Evolutionary conservation across 768 basidiomycete species (phyloP), one percentile per base, ranked within the genome.

Genomic region (Royoungia palumana): DNA sequence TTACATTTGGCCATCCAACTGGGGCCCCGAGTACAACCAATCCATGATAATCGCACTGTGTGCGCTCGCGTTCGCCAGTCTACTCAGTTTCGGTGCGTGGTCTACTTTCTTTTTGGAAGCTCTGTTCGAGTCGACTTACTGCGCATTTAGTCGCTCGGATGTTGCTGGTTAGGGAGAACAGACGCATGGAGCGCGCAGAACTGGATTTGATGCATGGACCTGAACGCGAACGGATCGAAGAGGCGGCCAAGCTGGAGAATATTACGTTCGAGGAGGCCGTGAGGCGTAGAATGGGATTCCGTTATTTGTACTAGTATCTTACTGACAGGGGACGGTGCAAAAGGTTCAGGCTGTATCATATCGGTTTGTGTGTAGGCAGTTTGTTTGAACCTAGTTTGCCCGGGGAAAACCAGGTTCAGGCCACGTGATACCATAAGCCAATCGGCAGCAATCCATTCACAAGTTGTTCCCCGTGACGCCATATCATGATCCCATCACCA

Each of bases 11-110:
- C 78, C 79, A 55, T 58, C 76, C 5, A 62, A 67, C 17, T 86
- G 82, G 82, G 71, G 78, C 3, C 83, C 82, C 0, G 55, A 73
- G 49, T 86, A 85, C 51, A 81, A 81, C 46, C 79, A 70, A 42
- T 81, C 81, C 2, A 81, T 85, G 81, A 72, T 71, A 34, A 82
- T 85, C 44, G 72, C 69, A 1, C 56, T 74, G 4, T 64, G 61
- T n/a, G 61, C 68, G 1, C 60, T 76, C n/a, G 58, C 43, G 4
- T 50, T 72, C 8, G 62, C 68, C 22, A 62, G 63, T 9, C 41
- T 62, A 0, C 67, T 78, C 14, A 57, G 70, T 14, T 51, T 74
- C 21, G 62, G 75, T 77, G 46, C 25, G 50, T 57, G 25, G n/a
- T n/a, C 30, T 11, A 20, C 10, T 22, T 12, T 19, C 17, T 7